These are phyloP conservation scores for Pelargonium myrrhifolium DNA, from an alignment of 441 rosid genomes.

Conservation along the genomic window DNA sequence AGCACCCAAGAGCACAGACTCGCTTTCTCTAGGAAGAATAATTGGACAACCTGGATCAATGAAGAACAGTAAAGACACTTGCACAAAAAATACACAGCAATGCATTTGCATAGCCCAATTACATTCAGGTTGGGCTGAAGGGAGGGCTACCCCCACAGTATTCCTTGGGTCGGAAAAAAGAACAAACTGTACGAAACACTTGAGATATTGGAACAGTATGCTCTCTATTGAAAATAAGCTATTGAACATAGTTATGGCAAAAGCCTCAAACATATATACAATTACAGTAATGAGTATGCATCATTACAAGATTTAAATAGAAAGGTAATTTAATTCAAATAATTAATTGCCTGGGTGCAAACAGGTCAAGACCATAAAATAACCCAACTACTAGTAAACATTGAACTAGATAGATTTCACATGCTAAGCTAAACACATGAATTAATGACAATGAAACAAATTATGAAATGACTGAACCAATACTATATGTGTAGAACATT, in stretches of 20 bases:
- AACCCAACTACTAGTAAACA: not conserved
- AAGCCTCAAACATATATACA: not conserved
- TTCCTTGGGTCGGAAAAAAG: too few species aligned
- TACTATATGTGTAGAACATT: not conserved
- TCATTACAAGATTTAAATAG: not conserved
- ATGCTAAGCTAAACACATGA: not conserved
- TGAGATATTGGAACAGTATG: not conserved
- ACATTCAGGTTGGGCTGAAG: not conserved
- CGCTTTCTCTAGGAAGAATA: conserved; percentile 82
- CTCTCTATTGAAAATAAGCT: not conserved
- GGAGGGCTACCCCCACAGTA: not conserved
- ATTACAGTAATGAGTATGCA: not conserved
- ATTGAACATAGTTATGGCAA: not conserved
- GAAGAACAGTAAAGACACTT: conserved; percentile 8
- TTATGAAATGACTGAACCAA: not conserved
- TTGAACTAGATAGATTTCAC: not conserved
- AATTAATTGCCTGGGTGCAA: not conserved
- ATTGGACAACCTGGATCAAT: conserved; percentile 64
- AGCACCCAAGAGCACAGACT: conserved; percentile 85
- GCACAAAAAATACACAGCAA: conserved; percentile 4
- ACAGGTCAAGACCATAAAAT: not conserved
- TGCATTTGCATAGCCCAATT: not conserved
- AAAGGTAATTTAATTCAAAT: not conserved
- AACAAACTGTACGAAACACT: too few species aligned
- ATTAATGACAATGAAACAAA: not conserved